Evolutionary conservation across 1,139 yeast genomes (phyloP), one percentile per base, ranked within the genome.

Genomic region (Lodderomyces metapsilosis): DNA sequence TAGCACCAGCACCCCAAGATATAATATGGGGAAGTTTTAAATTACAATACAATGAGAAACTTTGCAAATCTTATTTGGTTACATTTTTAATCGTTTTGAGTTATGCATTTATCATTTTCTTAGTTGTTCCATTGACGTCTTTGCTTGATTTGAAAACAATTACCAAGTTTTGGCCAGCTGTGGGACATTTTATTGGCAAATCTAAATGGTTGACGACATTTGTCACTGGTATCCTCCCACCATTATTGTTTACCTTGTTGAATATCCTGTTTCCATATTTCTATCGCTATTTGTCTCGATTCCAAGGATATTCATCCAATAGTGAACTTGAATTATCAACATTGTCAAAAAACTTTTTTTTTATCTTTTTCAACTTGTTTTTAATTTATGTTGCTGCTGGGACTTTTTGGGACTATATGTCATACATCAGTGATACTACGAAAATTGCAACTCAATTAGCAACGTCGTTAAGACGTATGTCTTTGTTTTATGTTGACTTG

Each of bases 1-100:
- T 84, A 43, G 94, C 94, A 0, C 94, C 94, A 2, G 89, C 92
- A 9, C 91, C 92, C 1, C 82, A 82, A 46, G 94, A 85, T 58
- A 80, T 85, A 33, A 80, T 79, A 40, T 85, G 94, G 94, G 79
- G 77, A 39, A 84, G 82, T 55, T 82, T 83, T 47, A 82, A 81
- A 35, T 59, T 83, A 34, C 76, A 86, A 1, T 71, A 81, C 44
- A 66, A 64, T 31, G 79, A 81, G 44, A 71, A 82, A 49, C 54
- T 80, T 20, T 44, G 74, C 31, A 82, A 82, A 50, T 73, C 82
- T 2, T 80, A 82, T 53, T 52, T 77, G 10, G 78, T 84, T 9
- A 84, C 91, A 0, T 58, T 78, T 4, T 58, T 83, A 13, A 84
- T 84, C 24, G 80, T 84, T 3, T 59, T 84, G 24, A 68, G 83